Percentiles rank a stretch among this genome's conserved stretches.
Conservation (phyloP, 2,329 filamentous ascomycete species). For the Pyrenophora teres region DNA sequence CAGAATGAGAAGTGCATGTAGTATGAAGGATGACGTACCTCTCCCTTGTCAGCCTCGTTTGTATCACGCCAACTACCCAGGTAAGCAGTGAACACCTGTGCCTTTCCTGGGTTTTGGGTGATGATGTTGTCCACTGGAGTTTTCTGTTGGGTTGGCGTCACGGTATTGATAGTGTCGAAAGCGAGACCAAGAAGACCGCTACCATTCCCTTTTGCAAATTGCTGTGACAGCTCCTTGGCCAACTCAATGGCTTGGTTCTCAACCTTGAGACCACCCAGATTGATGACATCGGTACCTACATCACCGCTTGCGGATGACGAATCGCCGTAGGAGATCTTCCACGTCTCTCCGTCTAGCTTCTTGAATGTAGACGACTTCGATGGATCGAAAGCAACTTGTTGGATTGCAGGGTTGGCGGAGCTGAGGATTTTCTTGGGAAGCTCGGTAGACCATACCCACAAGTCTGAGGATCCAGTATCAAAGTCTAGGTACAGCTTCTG, state of each 20-base stretch:
- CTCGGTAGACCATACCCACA: conserved; percentile 54
- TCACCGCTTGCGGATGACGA: conserved; percentile 64
- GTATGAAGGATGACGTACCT: background rate
- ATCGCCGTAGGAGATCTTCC: conserved; percentile 68
- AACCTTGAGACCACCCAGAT: conserved; percentile 62
- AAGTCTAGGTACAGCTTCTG: conserved; percentile 64
- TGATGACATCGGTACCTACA: conserved; percentile 67
- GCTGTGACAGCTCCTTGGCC: conserved; percentile 60
- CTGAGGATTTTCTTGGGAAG: conserved; percentile 31
- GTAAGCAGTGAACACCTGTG: conserved; percentile 26
- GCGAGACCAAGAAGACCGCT: conserved; percentile 64
- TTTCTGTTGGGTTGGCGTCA: conserved; percentile 54
- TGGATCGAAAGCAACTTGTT: conserved; percentile 58
- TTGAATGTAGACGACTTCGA: conserved; percentile 44
- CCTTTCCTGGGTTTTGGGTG: conserved; percentile 9
- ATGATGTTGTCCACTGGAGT: conserved; percentile 63
- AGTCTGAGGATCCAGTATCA: conserved; percentile 70
- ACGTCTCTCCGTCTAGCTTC: conserved; percentile 55
- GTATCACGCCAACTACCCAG: conserved; percentile 27
- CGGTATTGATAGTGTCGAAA: conserved; percentile 63
- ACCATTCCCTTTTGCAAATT: conserved; percentile 54
- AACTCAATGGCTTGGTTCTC: conserved; percentile 66
- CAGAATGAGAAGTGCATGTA: accelerated
- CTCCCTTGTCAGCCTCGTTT: conserved; percentile 24
- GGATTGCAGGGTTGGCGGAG: conserved; percentile 56